These are phyloP conservation scores for Fonsecaea multimorphosa DNA, from an alignment of 2,329 filamentous ascomycete species.

Conservation along the genomic window DNA sequence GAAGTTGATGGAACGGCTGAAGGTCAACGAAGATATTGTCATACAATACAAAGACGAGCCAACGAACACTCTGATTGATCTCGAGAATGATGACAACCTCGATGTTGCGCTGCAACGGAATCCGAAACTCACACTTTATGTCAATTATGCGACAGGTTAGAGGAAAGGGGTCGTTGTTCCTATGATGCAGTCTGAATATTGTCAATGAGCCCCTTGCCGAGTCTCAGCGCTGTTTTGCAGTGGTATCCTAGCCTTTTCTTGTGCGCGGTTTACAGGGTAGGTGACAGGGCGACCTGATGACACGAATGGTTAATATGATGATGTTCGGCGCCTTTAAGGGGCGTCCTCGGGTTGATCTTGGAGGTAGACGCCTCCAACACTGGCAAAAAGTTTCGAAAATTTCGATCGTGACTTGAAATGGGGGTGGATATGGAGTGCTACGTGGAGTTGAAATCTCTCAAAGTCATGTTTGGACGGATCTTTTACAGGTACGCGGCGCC, in stretches of 20 bases:
- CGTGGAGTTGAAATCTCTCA: constrained; percentile 15
- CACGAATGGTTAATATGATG: constrained; percentile 30
- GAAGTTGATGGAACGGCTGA: constrained; percentile 83
- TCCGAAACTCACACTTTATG: constrained; percentile 76
- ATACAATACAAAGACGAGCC: constrained; percentile 87
- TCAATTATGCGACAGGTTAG: constrained; percentile 31
- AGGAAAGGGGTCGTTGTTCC: background rate
- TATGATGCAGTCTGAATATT: background rate
- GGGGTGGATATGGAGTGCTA: background rate
- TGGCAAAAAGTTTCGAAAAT: constrained; percentile 20
- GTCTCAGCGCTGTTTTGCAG: constrained; percentile 1
- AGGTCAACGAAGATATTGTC: constrained; percentile 73
- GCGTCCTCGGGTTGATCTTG: background rate
- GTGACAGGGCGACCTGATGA: constrained; percentile 32
- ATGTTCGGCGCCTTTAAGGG: constrained; percentile 27
- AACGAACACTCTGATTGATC: constrained; percentile 73
- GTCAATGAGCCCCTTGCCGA: constrained; percentile 1
- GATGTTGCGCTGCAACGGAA: constrained; percentile 81
- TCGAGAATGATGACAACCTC: constrained; percentile 81
- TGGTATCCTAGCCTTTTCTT: background rate
- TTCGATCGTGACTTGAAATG: background rate
- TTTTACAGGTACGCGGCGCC: background rate
- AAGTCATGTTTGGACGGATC: constrained; percentile 6
- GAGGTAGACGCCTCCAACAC: background rate
- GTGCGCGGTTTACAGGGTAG: background rate